These are phyloP conservation scores for Diplodia sapinea DNA, from an alignment of 2,329 filamentous ascomycete genomes.

Conservation along the genomic window DNA sequence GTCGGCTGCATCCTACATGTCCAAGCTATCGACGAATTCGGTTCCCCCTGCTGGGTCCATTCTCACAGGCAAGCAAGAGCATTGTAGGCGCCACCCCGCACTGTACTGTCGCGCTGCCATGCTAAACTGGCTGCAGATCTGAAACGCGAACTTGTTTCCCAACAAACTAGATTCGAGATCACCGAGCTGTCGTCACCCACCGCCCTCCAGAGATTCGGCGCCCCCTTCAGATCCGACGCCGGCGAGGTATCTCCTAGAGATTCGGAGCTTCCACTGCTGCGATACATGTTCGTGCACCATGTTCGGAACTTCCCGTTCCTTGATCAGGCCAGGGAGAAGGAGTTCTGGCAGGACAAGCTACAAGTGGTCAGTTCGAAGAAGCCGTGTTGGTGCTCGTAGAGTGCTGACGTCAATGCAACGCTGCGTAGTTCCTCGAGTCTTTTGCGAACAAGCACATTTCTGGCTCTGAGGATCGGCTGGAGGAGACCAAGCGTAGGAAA, in stretches of 20 bases:
- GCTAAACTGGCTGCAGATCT: conserved; percentile 67
- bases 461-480: conserved; percentile 91
- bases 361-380: conserved; percentile 72
- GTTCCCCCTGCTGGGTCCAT: conserved; percentile 62
- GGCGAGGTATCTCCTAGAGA: conserved; percentile 93
- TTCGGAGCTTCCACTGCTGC: conserved; percentile 88
- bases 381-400: conserved; percentile 16
- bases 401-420: conserved; percentile 10
- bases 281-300: conserved; percentile 98
- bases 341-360: conserved; percentile 99
- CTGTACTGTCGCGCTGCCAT: background rate
- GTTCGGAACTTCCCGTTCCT: conserved; percentile 97
- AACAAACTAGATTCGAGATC: conserved; percentile 90
- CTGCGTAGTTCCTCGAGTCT: conserved; percentile 82
- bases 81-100: conserved; percentile 67
- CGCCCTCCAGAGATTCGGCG: conserved; percentile 91
- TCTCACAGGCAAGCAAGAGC: conserved; percentile 95
- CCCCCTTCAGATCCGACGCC: conserved; percentile 89
- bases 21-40: conserved; percentile 51
- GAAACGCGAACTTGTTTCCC: conserved; percentile 90
- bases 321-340: conserved; percentile 95
- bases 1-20: conserved; percentile 26
- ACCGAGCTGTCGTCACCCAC: conserved; percentile 92
- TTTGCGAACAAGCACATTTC: conserved; percentile 98
- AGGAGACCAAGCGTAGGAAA: conserved; percentile 94